Conservation (phyloP, 371 early-diverging fungal species). For the Haplosporangium sp. region DNA sequence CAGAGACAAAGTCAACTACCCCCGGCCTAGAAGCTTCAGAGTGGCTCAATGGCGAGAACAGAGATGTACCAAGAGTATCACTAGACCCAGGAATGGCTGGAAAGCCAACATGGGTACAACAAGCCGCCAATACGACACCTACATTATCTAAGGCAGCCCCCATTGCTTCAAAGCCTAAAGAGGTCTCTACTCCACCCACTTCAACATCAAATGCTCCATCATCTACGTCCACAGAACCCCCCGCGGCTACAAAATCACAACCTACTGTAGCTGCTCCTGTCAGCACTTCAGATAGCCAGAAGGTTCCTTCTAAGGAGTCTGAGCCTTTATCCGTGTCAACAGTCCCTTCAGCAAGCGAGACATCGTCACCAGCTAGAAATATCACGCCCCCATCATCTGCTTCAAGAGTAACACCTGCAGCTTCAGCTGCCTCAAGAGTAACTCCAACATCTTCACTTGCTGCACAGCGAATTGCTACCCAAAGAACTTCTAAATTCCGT, state of each 20-base stretch:
- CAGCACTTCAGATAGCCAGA: not conserved
- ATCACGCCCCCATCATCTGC: conserved; percentile 21
- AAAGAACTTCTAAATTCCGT: conserved; percentile 68
- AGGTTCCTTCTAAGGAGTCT: not conserved
- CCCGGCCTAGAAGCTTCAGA: conserved; percentile 65
- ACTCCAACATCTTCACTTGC: conserved; percentile 22
- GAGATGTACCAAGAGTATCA: conserved; percentile 62
- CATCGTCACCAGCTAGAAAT: not conserved
- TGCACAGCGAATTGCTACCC: conserved; percentile 33
- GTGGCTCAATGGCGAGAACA: conserved; percentile 72
- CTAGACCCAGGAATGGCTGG: conserved; percentile 69
- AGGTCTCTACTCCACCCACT: not conserved
- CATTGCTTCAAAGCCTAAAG: not conserved
- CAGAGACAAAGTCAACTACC: conserved; percentile 72
- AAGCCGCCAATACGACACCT: not conserved
- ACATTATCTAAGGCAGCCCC: not conserved
- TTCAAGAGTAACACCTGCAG: conserved; percentile 15
- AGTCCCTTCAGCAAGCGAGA: not conserved
- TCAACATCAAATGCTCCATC: not conserved
- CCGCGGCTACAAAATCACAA: not conserved
- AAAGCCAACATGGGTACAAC: conserved; percentile 38
- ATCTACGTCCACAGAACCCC: not conserved
- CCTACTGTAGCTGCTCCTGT: conserved; percentile 8
- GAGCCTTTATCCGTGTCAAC: not conserved
- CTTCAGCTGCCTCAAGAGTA: conserved; percentile 27